phyloP scores from a whole-genome alignment of 768 basidiomycete genomes.

The Leccinum aurantiacum region DNA sequence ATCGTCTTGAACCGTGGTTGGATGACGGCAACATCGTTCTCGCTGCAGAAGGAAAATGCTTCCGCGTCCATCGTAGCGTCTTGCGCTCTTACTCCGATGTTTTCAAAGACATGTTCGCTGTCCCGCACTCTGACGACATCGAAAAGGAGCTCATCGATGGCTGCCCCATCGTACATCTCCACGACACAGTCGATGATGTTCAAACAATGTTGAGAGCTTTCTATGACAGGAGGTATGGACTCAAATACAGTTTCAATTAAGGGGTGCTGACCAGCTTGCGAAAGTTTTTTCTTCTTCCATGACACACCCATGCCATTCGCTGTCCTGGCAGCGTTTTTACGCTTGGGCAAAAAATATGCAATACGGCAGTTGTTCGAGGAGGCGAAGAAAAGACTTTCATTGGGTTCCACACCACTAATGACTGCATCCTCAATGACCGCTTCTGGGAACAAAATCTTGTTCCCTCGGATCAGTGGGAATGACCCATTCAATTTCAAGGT shows the following conservation, averaged over 20 bases:
- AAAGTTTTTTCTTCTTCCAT: slow-evolving; percentile 10
- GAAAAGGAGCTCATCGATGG: slow-evolving; percentile 15
- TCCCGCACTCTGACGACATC: slow-evolving; percentile 1
- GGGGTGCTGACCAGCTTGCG: neutral
- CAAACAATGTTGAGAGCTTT: slow-evolving; percentile 19
- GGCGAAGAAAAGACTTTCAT: slow-evolving; percentile 5
- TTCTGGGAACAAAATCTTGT: neutral
- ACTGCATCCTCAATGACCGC: neutral
- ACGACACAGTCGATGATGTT: slow-evolving; percentile 16
- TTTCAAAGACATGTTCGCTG: slow-evolving; percentile 33
- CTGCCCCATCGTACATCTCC: slow-evolving; percentile 23
- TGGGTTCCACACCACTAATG: neutral
- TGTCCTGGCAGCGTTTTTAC: slow-evolving; percentile 11
- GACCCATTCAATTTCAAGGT: slow-evolving; percentile 16
- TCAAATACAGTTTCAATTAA: neutral
- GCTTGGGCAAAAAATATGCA: slow-evolving; percentile 17
- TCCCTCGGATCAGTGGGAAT: slow-evolving; percentile 5
- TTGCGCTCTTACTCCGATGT: slow-evolving; percentile 28
- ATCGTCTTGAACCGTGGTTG: slow-evolving; percentile 24
- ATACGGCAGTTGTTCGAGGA: slow-evolving; percentile 14
- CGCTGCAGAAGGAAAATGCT: slow-evolving; percentile 23
- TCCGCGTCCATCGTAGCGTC: slow-evolving; percentile 34
- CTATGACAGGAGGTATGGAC: slow-evolving; percentile 18
- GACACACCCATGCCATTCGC: slow-evolving; percentile 11
- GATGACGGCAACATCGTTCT: slow-evolving; percentile 35